A percentile compares a stretch with the other conserved stretches of the same genome.
These are phyloP conservation scores for Cyberlindnera maritima DNA, from an alignment of 805 yeast genomes.

Conservation along the genomic window DNA sequence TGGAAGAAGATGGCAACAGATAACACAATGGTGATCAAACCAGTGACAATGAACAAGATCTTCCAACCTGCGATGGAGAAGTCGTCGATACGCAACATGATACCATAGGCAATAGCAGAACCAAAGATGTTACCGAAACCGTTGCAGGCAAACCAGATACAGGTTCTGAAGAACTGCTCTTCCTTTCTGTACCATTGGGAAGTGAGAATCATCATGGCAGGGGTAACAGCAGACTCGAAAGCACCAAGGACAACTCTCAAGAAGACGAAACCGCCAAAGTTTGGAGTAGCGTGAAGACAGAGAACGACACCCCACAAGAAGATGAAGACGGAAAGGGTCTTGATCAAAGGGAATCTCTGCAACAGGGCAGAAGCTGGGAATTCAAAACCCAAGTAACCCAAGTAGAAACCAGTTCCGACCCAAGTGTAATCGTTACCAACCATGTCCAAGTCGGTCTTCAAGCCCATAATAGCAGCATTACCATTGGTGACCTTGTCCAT, in stretches of 20 bases:
- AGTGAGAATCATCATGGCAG: constrained; percentile 54
- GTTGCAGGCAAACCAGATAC: constrained; percentile 42
- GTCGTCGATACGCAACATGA: constrained; percentile 34
- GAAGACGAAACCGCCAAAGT: constrained; percentile 37
- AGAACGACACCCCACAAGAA: constrained; percentile 59
- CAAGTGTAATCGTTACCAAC: constrained; percentile 44
- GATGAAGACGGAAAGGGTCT: constrained; percentile 44
- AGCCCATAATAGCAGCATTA: constrained; percentile 51
- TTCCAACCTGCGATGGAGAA: constrained; percentile 56
- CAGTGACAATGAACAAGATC: constrained; percentile 55
- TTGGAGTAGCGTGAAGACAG: constrained; percentile 44
- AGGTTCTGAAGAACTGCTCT: constrained; percentile 41
- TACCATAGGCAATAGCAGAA: constrained; percentile 53
- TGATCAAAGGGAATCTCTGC: constrained; percentile 57
- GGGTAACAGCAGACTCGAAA: constrained; percentile 51
- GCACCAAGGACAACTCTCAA: constrained; percentile 49
- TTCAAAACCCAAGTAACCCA: constrained; percentile 63
- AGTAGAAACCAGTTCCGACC: constrained; percentile 57
- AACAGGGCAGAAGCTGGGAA: constrained; percentile 43
- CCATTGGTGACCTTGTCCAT: constrained; percentile 14
- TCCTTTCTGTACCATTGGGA: constrained; percentile 53
- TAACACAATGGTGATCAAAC: constrained; percentile 52
- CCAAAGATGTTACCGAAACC: constrained; percentile 49
- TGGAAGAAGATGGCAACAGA: constrained; percentile 46
- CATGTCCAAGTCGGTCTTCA: constrained; percentile 44